Evolutionary conservation across 2,329 filamentous ascomycete species (phyloP), one percentile per base, ranked within the genome.

Genomic region (Penicillium sp.): DNA sequence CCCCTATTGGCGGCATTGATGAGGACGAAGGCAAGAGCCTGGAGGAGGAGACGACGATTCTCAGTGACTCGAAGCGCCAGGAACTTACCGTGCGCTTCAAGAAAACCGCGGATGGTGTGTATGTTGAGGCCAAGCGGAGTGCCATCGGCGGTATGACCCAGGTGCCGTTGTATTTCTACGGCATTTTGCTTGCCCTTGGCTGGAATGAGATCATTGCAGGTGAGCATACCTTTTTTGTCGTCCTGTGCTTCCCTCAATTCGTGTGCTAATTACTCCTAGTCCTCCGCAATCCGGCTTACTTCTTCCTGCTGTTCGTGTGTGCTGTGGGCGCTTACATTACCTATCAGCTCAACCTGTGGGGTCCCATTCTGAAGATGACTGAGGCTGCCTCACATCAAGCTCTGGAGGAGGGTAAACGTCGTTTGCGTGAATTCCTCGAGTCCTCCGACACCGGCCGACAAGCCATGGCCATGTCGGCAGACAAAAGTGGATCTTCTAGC

Each of bases 161-260:
- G 69, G 84, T 98, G 40, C 93, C 93, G 5, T 73, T 95, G 51
- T 97, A 96, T 71, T 96, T 98, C 69, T 98, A 96, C 61, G 88
- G 82, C 34, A 69, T 97, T 46, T 76, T 98, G 46, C 74, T 98
- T 55, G 87, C 89, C 18, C 77, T 98, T 40, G 93, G 93, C n/a
- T 98, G 93, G 93, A 98, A 98, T 70, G 93, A 98, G 71, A 90
- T 98, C 54, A 75, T 95, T 57, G 87, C 90, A 63, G 89, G 90
- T 95, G 78, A 77, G 86, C 69, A 39, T 35, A 51, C 28, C n/a
- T n/a, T 46, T 43, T 40, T 5, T 20, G 32, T n/a, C 20, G 10
- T 44, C 38, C 28, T 26, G 66, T 31, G 16, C 11, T 38, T 40
- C 20, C 29, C 8, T 11, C 20, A 22, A 24, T 35, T 13, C 6